Conservation (phyloP, 768 basidiomycete genomes). For the Lentinula sp. region DNA sequence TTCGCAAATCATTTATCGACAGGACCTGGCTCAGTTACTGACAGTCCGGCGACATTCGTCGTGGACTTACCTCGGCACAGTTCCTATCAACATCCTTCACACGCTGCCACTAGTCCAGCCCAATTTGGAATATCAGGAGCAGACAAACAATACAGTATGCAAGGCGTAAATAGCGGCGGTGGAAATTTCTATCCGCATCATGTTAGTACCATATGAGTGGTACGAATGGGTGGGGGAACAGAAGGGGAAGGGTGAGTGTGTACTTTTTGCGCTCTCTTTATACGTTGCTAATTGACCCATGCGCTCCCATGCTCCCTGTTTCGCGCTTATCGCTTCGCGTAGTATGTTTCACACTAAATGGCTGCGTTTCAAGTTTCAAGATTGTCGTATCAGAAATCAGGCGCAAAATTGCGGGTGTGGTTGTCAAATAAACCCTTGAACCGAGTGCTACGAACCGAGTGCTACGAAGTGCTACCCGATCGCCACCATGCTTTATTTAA, state of each 20-base stretch:
- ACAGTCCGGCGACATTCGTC: conserved; percentile 1
- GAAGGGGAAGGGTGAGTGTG: background rate
- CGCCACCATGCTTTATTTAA: background rate
- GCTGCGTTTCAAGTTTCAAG: background rate
- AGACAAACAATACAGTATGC: background rate
- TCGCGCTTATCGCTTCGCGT: background rate
- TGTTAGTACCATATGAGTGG: conserved; percentile 10
- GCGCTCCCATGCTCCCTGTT: background rate
- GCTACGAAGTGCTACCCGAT: background rate
- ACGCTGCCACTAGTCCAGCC: conserved; percentile 2
- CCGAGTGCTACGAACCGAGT: too few species aligned
- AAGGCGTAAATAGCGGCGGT: background rate
- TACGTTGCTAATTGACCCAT: background rate
- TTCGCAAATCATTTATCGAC: conserved; percentile 13
- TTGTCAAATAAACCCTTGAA: background rate
- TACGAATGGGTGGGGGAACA: background rate
- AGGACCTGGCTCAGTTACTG: conserved; percentile 2
- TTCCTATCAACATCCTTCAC: background rate
- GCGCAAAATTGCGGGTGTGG: background rate
- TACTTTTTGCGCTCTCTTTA: background rate
- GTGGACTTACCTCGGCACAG: conserved; percentile 2
- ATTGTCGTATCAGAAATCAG: background rate
- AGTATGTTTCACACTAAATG: background rate
- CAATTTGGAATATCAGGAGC: background rate
- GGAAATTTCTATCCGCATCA: conserved; percentile 4